Evolutionary conservation across 176 grass and related monocot genomes (phyloP).

Genomic region (Carex scoparia): DNA sequence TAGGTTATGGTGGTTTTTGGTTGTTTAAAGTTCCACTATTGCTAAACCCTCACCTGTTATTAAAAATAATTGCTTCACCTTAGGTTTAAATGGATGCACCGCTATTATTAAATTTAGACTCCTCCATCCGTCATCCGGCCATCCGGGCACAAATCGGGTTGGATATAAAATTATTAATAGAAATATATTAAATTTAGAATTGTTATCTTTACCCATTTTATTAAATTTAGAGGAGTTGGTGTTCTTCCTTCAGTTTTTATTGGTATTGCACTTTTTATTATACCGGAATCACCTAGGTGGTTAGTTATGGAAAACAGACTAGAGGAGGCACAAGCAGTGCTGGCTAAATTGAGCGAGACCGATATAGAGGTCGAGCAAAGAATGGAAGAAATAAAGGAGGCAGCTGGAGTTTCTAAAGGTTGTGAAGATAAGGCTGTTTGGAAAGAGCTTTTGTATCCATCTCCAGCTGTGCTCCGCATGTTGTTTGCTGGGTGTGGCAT

Average conservation of each 20-base stretch:
- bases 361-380: constrained; percentile 60
- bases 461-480: constrained; percentile 59
- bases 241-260: constrained; percentile 82
- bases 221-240: too few species aligned
- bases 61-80: too few species aligned
- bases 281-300: constrained; percentile 87
- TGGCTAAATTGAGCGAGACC: constrained; percentile 64
- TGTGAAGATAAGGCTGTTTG: constrained; percentile 59
- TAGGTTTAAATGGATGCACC: too few species aligned
- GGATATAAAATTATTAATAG: too few species aligned
- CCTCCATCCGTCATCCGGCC: too few species aligned
- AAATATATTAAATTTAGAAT: too few species aligned
- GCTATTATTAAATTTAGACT: too few species aligned
- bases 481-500: constrained; percentile 71
- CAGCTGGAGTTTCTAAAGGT: constrained; percentile 41
- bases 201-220: too few species aligned
- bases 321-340: constrained; percentile 52
- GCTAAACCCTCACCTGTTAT: not conserved
- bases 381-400: constrained; percentile 65
- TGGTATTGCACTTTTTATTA: constrained; percentile 62
- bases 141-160: too few species aligned
- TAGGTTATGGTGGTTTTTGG: not conserved
- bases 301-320: constrained; percentile 74
- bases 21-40: not conserved
- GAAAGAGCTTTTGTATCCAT: constrained; percentile 72